These are phyloP conservation scores for Tricholoma flavovirens DNA, from an alignment of 768 basidiomycete genomes.

Conservation along the genomic window DNA sequence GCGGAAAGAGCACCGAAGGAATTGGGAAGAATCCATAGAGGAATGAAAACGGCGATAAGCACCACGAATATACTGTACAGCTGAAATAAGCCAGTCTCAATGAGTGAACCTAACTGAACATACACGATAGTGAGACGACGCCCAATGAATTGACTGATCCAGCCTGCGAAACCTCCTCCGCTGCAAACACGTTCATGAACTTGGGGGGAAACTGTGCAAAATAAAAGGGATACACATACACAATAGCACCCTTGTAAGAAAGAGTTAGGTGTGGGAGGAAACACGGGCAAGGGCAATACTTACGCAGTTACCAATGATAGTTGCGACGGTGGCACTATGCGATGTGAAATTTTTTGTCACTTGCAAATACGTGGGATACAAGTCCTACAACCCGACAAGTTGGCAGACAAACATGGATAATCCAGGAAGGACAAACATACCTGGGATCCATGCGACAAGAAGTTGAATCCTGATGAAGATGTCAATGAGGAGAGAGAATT, in stretches of 20 bases:
- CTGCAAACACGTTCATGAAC: neutral
- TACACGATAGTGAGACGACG: constrained; percentile 10
- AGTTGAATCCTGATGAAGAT: constrained; percentile 38
- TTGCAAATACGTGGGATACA: constrained; percentile 58
- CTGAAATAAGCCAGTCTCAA: neutral
- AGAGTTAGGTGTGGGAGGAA: neutral
- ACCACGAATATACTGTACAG: constrained; percentile 43
- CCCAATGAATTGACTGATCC: constrained; percentile 10
- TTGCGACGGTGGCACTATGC: constrained; percentile 48
- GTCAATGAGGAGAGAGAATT: neutral
- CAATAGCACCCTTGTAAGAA: constrained; percentile 6
- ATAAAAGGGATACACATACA: constrained; percentile 2
- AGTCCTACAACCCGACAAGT: constrained; percentile 27
- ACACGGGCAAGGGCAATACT: neutral
- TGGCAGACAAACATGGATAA: neutral
- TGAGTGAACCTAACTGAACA: neutral
- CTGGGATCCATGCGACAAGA: constrained; percentile 47
- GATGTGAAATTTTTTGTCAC: constrained; percentile 44
- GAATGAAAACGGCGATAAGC: constrained; percentile 54
- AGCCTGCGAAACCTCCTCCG: constrained; percentile 11
- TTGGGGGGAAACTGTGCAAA: neutral
- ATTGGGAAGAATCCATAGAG: constrained; percentile 76
- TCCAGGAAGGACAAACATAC: constrained; percentile 9
- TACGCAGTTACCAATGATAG: constrained; percentile 56
- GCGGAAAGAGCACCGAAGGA: constrained; percentile 65